A percentile compares a stretch with the other conserved stretches of the same genome.
These are phyloP conservation scores for Agaricus subrufescens DNA, from an alignment of 768 basidiomycete genomes.

Conservation along the genomic window DNA sequence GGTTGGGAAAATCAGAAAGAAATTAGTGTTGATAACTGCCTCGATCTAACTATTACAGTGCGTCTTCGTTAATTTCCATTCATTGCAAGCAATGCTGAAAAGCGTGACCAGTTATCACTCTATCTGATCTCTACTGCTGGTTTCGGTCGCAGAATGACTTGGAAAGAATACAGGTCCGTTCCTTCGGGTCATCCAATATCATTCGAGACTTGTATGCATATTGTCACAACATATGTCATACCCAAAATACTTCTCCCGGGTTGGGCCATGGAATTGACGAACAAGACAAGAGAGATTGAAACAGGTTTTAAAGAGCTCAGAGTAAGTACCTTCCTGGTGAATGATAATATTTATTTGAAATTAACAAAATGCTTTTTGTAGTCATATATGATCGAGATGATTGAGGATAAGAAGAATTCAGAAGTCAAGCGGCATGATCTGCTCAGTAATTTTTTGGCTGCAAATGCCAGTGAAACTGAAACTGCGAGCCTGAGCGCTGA, in stretches of 20 bases:
- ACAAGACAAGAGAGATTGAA: slow-evolving; percentile 22
- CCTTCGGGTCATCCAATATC: slow-evolving; percentile 38
- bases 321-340: slow-evolving; percentile 18
- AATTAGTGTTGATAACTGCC: slow-evolving; percentile 36
- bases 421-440: slow-evolving; percentile 42
- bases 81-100: neutral
- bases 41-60: slow-evolving; percentile 49
- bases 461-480: slow-evolving; percentile 31
- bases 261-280: slow-evolving; percentile 29
- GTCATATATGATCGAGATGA: slow-evolving; percentile 48
- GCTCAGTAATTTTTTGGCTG: slow-evolving; percentile 44
- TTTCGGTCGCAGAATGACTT: slow-evolving; percentile 43
- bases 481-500: slow-evolving; percentile 28
- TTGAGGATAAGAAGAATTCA: slow-evolving; percentile 30
- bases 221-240: slow-evolving; percentile 26
- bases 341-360: neutral
- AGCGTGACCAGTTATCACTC: slow-evolving; percentile 37
- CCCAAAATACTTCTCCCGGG: slow-evolving; percentile 29
- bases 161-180: slow-evolving; percentile 29
- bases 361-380: neutral
- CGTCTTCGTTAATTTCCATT: slow-evolving; percentile 7
- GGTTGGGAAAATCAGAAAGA: slow-evolving; percentile 37
- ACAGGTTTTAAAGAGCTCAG: slow-evolving; percentile 35
- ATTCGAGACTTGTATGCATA: slow-evolving; percentile 39
- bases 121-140: slow-evolving; percentile 42